phyloP scores from a whole-genome alignment of 164 flowering plant species.

The Cinnamomum chago region DNA sequence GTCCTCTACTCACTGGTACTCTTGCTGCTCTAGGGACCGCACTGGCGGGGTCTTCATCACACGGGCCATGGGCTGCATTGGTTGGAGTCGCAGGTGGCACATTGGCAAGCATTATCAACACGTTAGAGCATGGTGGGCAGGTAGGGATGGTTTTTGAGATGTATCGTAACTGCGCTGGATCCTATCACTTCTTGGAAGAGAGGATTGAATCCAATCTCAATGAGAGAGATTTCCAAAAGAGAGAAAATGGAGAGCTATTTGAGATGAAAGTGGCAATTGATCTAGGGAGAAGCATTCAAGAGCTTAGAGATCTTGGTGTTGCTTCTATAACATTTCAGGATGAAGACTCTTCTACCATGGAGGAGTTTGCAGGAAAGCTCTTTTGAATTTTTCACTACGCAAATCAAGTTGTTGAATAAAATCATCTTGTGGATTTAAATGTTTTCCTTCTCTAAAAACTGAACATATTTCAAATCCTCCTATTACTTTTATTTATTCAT shows the following conservation, averaged over 20 bases:
- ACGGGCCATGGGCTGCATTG: conserved; percentile 18
- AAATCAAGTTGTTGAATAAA: background rate
- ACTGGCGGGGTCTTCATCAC: conserved; percentile 24
- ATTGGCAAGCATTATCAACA: conserved; percentile 41
- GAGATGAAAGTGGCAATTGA: conserved; percentile 47
- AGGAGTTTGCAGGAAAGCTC: conserved; percentile 50
- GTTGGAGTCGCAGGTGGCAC: conserved; percentile 40
- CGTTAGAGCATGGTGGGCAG: conserved; percentile 57
- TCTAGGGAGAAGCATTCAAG: conserved; percentile 43
- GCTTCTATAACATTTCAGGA: background rate
- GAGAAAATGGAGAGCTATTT: conserved; percentile 51
- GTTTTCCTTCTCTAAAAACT: too few relatives aligned
- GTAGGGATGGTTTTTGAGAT: conserved; percentile 57
- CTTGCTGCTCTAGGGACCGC: conserved; percentile 43
- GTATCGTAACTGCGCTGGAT: conserved; percentile 41
- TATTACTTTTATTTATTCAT: too few relatives aligned
- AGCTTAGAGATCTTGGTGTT: conserved; percentile 26
- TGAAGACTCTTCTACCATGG: conserved; percentile 1
- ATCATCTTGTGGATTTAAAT: too few relatives aligned
- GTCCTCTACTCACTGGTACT: conserved; percentile 52
- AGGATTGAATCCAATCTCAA: conserved; percentile 21
- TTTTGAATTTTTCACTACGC: conserved; percentile 18
- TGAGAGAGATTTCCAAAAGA: conserved; percentile 15
- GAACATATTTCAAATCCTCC: too few relatives aligned
- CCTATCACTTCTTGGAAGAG: conserved; percentile 32